A percentile compares a stretch with the other conserved stretches of the same genome.
phyloP scores from a whole-genome alignment of 2,329 filamentous ascomycete genomes.

The Hysterium pulicare region DNA sequence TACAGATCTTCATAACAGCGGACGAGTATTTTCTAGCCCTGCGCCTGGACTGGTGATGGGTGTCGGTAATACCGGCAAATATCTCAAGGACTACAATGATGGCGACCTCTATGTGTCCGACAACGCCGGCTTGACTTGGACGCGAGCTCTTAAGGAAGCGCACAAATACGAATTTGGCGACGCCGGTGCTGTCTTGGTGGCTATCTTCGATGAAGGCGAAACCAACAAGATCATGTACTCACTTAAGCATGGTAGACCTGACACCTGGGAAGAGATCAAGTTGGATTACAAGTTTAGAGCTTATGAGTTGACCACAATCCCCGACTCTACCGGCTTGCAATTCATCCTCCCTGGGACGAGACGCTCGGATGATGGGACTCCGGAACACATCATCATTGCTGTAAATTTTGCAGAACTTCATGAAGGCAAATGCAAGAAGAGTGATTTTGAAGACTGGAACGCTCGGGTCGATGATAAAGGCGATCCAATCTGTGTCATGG shows the following conservation, averaged over 20 bases:
- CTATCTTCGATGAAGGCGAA: conserved; percentile 64
- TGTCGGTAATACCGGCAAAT: conserved; percentile 81
- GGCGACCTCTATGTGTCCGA: conserved; percentile 85
- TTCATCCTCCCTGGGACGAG: conserved; percentile 70
- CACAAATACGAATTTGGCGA: conserved; percentile 98
- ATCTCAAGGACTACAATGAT: conserved; percentile 66
- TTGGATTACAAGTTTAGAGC: conserved; percentile 70
- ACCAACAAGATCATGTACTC: conserved; percentile 73
- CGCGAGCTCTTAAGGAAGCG: conserved; percentile 67
- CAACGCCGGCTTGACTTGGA: conserved; percentile 85
- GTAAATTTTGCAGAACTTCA: conserved; percentile 83
- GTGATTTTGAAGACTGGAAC: conserved; percentile 84
- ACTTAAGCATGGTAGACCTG: conserved; percentile 73
- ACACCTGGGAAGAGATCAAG: conserved; percentile 68
- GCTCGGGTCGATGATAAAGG: conserved; percentile 78
- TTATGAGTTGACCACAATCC: conserved; percentile 76
- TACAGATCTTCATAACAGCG: conserved; percentile 76
- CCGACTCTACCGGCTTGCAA: conserved; percentile 88
- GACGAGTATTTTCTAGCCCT: conserved; percentile 87
- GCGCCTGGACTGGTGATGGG: conserved; percentile 93
- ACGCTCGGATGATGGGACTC: conserved; percentile 44
- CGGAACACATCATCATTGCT: conserved; percentile 63
- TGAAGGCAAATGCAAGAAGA: conserved; percentile 70
- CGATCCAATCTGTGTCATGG: conserved; percentile 88
- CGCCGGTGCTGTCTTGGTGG: conserved; percentile 82